Base-by-base conservation (phyloP, 2,329 filamentous ascomycete genomes). In the Dactylellina cionopaga region DNA sequence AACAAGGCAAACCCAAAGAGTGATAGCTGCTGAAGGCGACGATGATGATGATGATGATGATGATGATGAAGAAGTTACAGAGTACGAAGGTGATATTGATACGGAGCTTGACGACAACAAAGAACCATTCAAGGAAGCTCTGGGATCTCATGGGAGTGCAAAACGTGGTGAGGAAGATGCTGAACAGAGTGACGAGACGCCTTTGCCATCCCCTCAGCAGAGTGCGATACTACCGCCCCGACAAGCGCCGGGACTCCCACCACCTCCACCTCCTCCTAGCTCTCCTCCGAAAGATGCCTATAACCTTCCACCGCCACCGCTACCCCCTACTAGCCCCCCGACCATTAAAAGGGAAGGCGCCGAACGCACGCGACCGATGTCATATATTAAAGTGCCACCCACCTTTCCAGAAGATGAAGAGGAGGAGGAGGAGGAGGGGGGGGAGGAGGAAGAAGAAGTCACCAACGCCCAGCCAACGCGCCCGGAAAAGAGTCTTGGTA, bases 21-120 rank as follows among this genome's bases (percentile, higher is more conserved):
- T 78, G 6, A 80, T 82, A 11, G 22, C 66, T n/a, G 83, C 82
- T 72, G 95, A 98, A 79, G 95, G 93, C 6, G 74, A 80, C 80
- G 9, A 76, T 78, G 7, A 80, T 82, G 19, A 25, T 65, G 83
- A 82, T 72, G 85, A 82, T 15, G 81, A 85, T 39, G 89, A 89
- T 11, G 89, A 88, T 24, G 89, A 90, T 69, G 92, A 90, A 69
- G 92, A 96, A 77, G 86, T 92, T 31, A 96, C 92, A 0, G 94
- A 97, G 78, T 98, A 98, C 78, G 95, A 99, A 79, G 95, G 94
- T 5, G 95, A 98, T 78, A 98, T 98, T 79, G 95, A 98, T 77
- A 98, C 95, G 5, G 95, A 98, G 79, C 98, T 98, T 78, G 93
- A 90, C 1, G 68, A 72, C 17, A 92, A 93, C n/a, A 90, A 92